These are phyloP conservation scores for Novymonas esmeraldas DNA, from an alignment of 208 protist genomes.

Conservation along the genomic window DNA sequence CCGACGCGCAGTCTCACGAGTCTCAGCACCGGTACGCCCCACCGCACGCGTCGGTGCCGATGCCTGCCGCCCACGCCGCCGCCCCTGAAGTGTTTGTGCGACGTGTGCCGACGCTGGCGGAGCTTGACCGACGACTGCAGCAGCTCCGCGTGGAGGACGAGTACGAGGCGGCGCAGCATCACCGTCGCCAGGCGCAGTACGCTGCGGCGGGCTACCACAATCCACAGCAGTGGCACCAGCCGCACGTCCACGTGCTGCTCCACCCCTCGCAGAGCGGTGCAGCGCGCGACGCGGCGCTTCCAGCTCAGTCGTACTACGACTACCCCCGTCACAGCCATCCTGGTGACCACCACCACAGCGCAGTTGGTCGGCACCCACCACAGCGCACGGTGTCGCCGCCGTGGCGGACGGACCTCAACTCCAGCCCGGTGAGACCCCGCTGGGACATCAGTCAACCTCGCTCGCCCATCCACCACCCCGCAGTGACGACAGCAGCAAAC, in stretches of 20 bases:
- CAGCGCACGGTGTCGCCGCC: constrained; percentile 50
- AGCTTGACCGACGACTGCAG: constrained; percentile 56
- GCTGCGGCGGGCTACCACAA: neutral
- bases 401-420: constrained; percentile 78
- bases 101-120: constrained; percentile 51
- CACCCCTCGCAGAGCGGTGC: neutral
- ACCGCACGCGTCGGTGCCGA: neutral
- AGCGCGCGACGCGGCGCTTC: neutral
- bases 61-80: neutral
- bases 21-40: constrained; percentile 18
- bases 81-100: constrained; percentile 1
- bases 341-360: constrained; percentile 13
- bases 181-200: constrained; percentile 16
- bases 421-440: constrained; percentile 42
- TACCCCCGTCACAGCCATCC: constrained; percentile 3
- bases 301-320: neutral
- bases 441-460: constrained; percentile 66
- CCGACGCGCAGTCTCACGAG: constrained; percentile 2
- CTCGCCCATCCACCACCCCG: constrained; percentile 29
- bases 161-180: constrained; percentile 22
- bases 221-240: constrained; percentile 18
- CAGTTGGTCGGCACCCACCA: constrained; percentile 2
- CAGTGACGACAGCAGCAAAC: constrained; percentile 1
- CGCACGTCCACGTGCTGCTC: constrained; percentile 25
- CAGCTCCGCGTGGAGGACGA: constrained; percentile 40